Percentiles rank a stretch among this genome's conserved stretches.
These are phyloP conservation scores for Closterium sp. DNA, from an alignment of 139 green algal species.

Conservation along the genomic window DNA sequence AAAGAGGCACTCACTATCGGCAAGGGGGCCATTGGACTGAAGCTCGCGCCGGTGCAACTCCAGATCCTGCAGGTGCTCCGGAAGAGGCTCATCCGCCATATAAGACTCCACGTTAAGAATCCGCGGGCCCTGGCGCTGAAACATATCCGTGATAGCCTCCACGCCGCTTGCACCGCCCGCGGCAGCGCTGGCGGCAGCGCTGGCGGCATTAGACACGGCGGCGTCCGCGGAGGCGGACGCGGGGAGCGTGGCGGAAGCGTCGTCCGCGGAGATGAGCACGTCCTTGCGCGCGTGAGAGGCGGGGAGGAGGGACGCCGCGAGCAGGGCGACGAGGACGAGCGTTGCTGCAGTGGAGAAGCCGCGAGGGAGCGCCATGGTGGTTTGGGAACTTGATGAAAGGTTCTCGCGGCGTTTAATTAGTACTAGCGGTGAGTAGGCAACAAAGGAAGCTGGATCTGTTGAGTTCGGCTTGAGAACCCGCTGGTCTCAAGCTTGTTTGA, in stretches of 20 bases:
- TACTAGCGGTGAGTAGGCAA: no score
- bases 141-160: neutral
- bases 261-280: neutral
- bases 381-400: no score
- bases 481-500: neutral
- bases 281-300: neutral
- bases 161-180: no score
- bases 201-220: no score
- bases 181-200: no score
- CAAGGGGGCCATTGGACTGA: no score
- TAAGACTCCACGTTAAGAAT: neutral
- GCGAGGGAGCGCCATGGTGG: neutral
- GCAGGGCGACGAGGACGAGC: neutral
- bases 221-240: neutral
- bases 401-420: no score
- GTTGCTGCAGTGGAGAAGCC: neutral
- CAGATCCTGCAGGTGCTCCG: no score
- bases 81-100: neutral
- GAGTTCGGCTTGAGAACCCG: neutral
- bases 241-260: neutral
- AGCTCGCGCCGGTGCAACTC: no score
- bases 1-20: no score
- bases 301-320: neutral
- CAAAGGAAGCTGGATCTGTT: no score
- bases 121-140: neutral